Percentiles rank a stretch among this genome's conserved stretches.
Conservation (phyloP, 1,284 basidiomycete species). For the Athelia psychrophila region DNA sequence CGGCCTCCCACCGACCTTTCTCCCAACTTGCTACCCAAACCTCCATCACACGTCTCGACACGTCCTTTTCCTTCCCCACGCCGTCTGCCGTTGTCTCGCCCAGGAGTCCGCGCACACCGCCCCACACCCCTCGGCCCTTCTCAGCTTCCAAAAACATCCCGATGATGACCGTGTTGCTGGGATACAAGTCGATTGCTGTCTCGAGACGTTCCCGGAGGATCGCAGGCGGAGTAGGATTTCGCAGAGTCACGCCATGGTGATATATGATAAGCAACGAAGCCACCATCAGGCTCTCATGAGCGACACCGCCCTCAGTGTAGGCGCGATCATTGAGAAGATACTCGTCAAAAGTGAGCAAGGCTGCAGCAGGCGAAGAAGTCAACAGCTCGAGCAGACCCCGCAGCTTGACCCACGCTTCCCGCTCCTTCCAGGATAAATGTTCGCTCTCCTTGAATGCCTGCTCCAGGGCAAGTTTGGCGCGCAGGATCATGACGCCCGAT, state of each 20-base stretch:
- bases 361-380: constrained; percentile 37
- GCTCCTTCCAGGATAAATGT: constrained; percentile 44
- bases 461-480: constrained; percentile 57
- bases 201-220: constrained; percentile 59
- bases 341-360: constrained; percentile 47
- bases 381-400: constrained; percentile 64
- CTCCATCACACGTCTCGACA: constrained; percentile 59
- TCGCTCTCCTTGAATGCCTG: constrained; percentile 35
- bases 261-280: constrained; percentile 61
- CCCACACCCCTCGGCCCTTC: constrained; percentile 74
- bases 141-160: constrained; percentile 78
- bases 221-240: constrained; percentile 55
- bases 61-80: constrained; percentile 45
- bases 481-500: constrained; percentile 51
- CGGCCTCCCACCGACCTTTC: constrained; percentile 61
- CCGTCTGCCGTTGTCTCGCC: constrained; percentile 32
- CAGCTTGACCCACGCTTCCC: constrained; percentile 61
- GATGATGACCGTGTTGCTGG: constrained; percentile 73
- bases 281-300: constrained; percentile 60
- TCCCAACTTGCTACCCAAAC: constrained; percentile 82
- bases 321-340: constrained; percentile 20
- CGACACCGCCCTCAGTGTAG: constrained; percentile 23
- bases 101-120: constrained; percentile 53
- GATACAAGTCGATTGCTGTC: constrained; percentile 55
- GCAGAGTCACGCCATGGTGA: constrained; percentile 53